Base-by-base conservation (phyloP, 768 basidiomycete genomes). In the Roridomyces roridus region DNA sequence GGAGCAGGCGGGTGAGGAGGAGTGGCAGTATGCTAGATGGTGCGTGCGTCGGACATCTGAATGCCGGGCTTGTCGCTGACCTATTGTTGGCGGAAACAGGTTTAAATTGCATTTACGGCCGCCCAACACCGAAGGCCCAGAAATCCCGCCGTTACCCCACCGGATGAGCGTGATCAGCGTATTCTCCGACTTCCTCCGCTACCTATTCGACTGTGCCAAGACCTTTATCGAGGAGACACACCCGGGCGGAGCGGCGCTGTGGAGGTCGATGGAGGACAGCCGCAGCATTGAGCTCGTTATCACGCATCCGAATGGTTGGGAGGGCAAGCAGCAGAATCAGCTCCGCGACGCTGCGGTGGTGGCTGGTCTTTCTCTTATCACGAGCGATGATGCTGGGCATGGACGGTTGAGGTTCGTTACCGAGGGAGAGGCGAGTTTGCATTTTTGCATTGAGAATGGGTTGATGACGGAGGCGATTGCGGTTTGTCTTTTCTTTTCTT, bases 271-370 rank as follows among this genome's bases (percentile, higher is more conserved):
- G 10, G 69, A 74, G 51, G 61, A 73, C 24, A n/a, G n/a, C n/a
- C n/a, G n/a, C n/a, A 68, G 62, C 18, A 74, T 79, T 23, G 74
- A 80, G 34, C 80, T 78, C 52, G 72, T 85, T 15, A 70, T 85
- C n/a, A 74, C 75, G 2, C 84, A 85, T 57, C 84, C 84, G 8
- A 85, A 85, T 48, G 82, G 80, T 0, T 85, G 84, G 82, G 83
- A 79, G 62, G 81, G 81, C 1, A 66, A 64, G 1, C 83, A 86
- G 55, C 85, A 85, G 57, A 72, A 63, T 5, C 69, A 75, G 52
- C 77, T 85, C 67, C 77, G 84, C 14, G 63, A 67, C 11, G 85
- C 84, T 0, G 82, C 80, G 0, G 66, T 76, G 6, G 23, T 69
- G 25, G 85, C 77, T 0, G 79, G 82, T 15, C 72, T n/a, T n/a